phyloP scores from a whole-genome alignment of 2,329 filamentous ascomycete species.

The Gaeumannomyces tritici region DNA sequence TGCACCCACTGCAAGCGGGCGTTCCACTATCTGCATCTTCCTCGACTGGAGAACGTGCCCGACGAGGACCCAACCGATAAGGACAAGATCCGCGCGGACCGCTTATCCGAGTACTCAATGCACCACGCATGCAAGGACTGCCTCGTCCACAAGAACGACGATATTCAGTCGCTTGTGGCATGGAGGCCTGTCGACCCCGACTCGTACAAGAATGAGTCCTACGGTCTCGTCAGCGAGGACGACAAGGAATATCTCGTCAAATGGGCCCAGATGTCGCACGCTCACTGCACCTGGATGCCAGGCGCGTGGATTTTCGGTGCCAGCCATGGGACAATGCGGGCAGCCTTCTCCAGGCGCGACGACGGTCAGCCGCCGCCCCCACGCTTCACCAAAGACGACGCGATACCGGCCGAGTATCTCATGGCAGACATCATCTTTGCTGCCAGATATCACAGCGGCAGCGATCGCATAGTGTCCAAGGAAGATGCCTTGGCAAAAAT shows the following conservation, averaged over 20 bases:
- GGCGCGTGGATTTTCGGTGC: constrained; percentile 82
- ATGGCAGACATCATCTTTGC: constrained; percentile 83
- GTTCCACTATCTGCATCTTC: constrained; percentile 80
- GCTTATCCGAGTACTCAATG: constrained; percentile 61
- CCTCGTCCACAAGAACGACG: constrained; percentile 41
- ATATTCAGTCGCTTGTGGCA: constrained; percentile 71
- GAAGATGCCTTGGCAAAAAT: constrained; percentile 65
- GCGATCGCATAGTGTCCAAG: constrained; percentile 35
- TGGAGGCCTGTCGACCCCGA: constrained; percentile 67
- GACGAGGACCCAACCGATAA: constrained; percentile 22
- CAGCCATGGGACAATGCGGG: constrained; percentile 53
- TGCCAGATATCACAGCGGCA: constrained; percentile 47
- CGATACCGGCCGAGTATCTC: constrained; percentile 79
- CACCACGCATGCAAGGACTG: constrained; percentile 81
- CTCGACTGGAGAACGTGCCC: constrained; percentile 26
- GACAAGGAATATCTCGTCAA: constrained; percentile 90
- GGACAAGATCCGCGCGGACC: constrained; percentile 44
- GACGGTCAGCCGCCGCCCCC: constrained; percentile 48
- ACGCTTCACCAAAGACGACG: constrained; percentile 63
- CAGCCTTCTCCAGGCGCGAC: constrained; percentile 65
- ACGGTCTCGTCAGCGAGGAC: constrained; percentile 55
- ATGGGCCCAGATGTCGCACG: constrained; percentile 75
- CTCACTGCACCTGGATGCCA: constrained; percentile 75
- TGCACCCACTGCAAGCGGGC: constrained; percentile 67
- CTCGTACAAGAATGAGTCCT: constrained; percentile 41